phyloP scores from a whole-genome alignment of 2,329 filamentous ascomycete species.

The Fulvia fulva region DNA sequence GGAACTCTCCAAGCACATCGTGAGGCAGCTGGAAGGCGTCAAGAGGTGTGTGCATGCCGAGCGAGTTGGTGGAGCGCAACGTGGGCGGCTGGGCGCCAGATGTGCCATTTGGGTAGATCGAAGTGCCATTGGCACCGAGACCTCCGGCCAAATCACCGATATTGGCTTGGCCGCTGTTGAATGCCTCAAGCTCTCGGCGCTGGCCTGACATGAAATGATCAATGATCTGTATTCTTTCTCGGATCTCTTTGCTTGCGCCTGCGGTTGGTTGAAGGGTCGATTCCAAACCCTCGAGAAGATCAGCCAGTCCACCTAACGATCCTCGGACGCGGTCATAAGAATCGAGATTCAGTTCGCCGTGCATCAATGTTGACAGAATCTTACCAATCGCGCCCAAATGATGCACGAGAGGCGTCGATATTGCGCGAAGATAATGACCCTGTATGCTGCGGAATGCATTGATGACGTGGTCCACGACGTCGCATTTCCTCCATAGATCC shows the following conservation, averaged over 20 bases:
- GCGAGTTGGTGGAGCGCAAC: slow-evolving; percentile 9
- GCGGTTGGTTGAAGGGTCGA: slow-evolving; percentile 38
- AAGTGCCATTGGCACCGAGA: neutral
- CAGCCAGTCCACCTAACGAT: slow-evolving; percentile 44
- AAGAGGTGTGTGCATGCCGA: slow-evolving; percentile 21
- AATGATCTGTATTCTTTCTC: slow-evolving; percentile 42
- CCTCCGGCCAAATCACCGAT: neutral
- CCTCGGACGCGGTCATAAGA: slow-evolving; percentile 41
- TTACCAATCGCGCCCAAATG: slow-evolving; percentile 49
- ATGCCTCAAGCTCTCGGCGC: slow-evolving; percentile 19
- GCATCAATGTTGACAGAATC: slow-evolving; percentile 48
- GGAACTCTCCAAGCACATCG: slow-evolving; percentile 41
- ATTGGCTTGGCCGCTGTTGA: slow-evolving; percentile 2
- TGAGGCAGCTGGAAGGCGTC: slow-evolving; percentile 40
- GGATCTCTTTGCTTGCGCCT: slow-evolving; percentile 39
- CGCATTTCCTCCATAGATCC: slow-evolving; percentile 43
- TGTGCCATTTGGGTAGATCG: neutral
- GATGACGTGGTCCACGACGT: slow-evolving; percentile 45
- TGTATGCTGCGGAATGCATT: slow-evolving; percentile 43
- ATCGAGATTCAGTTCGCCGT: slow-evolving; percentile 41
- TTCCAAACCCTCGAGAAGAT: slow-evolving; percentile 45
- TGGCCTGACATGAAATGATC: slow-evolving; percentile 41
- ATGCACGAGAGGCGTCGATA: slow-evolving; percentile 48
- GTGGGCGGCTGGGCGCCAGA: neutral
- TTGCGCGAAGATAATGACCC: slow-evolving; percentile 44